These are phyloP conservation scores for Trichoderma simmonsii DNA, from an alignment of 2,329 filamentous ascomycete genomes.

Conservation along the genomic window DNA sequence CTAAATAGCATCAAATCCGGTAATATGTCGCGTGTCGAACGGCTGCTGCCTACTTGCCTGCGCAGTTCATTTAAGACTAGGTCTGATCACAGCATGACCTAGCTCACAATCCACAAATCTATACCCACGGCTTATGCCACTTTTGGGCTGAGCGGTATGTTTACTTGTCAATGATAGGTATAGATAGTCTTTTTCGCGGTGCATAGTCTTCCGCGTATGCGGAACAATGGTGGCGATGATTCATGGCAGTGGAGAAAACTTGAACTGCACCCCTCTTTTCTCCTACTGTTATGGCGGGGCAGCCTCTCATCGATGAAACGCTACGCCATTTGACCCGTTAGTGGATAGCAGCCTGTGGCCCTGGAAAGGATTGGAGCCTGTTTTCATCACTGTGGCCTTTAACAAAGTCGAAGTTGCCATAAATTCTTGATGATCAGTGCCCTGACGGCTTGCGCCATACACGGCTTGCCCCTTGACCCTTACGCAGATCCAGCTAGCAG, in stretches of 20 bases:
- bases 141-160: not conserved
- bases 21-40: not conserved
- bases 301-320: not conserved
- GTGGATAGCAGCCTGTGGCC: not conserved
- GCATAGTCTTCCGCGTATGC: not conserved
- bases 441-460: too few species aligned
- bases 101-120: not conserved
- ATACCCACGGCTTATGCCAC: not conserved
- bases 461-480: too few species aligned
- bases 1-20: not conserved
- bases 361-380: not conserved
- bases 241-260: not conserved
- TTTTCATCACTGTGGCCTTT: not conserved
- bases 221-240: not conserved
- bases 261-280: not conserved
- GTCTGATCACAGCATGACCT: not conserved
- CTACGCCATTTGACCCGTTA: not conserved
- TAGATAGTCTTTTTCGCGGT: not conserved
- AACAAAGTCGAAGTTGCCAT: not conserved
- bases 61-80: not conserved
- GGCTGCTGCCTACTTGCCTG: not conserved
- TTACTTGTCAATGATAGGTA: not conserved
- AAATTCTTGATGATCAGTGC: not conserved
- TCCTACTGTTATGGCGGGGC: not conserved
- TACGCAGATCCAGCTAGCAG: not conserved